A percentile compares a stretch with the other conserved stretches of the same genome.
These are phyloP conservation scores for Vanderwaltozyma polyspora DNA, from an alignment of 805 yeast species.

Conservation along the genomic window DNA sequence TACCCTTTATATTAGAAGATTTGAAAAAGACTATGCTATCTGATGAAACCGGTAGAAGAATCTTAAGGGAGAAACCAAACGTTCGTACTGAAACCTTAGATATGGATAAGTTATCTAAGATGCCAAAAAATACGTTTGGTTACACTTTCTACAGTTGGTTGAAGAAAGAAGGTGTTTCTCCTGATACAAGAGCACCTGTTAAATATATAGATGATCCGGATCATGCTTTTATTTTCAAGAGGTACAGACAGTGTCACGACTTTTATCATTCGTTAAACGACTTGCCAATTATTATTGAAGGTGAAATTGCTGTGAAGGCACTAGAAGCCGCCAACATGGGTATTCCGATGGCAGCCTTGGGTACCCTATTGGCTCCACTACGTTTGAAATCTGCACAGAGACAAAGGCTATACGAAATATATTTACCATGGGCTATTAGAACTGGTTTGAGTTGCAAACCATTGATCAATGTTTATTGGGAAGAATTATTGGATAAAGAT, in stretches of 20 bases:
- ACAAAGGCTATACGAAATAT: slow-evolving; percentile 51
- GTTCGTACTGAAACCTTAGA: slow-evolving; percentile 65
- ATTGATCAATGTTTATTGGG: slow-evolving; percentile 88
- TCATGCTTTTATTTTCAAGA: slow-evolving; percentile 81
- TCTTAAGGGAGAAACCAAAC: slow-evolving; percentile 70
- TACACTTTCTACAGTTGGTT: slow-evolving; percentile 72
- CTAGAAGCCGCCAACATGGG: slow-evolving; percentile 88
- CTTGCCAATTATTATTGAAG: slow-evolving; percentile 83
- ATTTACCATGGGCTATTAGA: slow-evolving; percentile 78
- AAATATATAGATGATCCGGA: slow-evolving; percentile 81
- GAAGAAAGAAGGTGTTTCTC: slow-evolving; percentile 77
- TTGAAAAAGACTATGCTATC: slow-evolving; percentile 64
- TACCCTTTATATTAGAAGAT: slow-evolving; percentile 49
- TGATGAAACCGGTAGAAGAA: slow-evolving; percentile 65
- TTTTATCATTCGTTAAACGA: slow-evolving; percentile 90
- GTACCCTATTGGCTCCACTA: slow-evolving; percentile 81
- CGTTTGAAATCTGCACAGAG: slow-evolving; percentile 56
- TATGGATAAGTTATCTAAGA: slow-evolving; percentile 42
- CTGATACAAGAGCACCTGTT: slow-evolving; percentile 87
- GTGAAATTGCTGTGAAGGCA: slow-evolving; percentile 90
- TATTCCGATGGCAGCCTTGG: slow-evolving; percentile 90
- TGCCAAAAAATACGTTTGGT: slow-evolving; percentile 69
- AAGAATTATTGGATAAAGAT: slow-evolving; percentile 60
- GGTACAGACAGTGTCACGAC: slow-evolving; percentile 95
- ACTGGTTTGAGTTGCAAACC: slow-evolving; percentile 67